phyloP scores from a whole-genome alignment of 2,329 filamentous ascomycete genomes.

The Thielaviopsis populi region DNA sequence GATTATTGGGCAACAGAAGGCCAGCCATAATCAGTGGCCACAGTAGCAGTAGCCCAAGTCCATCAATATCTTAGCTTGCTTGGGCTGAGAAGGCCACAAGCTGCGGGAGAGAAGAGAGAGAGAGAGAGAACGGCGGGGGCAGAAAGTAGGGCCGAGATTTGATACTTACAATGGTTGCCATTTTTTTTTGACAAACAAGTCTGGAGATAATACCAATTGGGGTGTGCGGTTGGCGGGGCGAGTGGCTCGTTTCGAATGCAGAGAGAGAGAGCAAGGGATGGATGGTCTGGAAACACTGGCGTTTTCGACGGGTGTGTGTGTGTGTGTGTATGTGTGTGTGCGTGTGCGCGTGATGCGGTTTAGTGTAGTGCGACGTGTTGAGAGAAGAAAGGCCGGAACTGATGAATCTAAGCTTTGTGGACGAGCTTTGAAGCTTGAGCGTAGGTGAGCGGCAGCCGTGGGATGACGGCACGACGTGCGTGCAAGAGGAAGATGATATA shows the following conservation, averaged over 20 bases:
- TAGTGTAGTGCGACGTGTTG: too few relatives aligned
- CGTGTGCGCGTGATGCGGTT: too few relatives aligned
- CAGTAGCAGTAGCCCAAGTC: not conserved
- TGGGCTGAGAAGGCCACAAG: not conserved
- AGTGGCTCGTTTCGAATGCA: not conserved
- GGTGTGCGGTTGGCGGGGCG: not conserved
- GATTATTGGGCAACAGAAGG: not conserved
- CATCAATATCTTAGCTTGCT: not conserved
- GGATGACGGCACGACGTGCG: not conserved
- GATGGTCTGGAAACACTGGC: not conserved
- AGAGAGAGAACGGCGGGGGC: not conserved
- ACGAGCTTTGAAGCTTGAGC: not conserved
- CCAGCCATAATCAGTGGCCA: not conserved
- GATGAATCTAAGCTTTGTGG: not conserved
- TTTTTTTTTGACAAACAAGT: not conserved
- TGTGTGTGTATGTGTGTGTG: too few relatives aligned
- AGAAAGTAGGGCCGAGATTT: not conserved
- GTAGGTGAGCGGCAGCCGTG: not conserved
- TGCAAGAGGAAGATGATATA: not conserved
- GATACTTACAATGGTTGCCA: not conserved
- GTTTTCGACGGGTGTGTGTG: not conserved
- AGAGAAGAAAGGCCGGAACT: too few relatives aligned
- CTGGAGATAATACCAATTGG: not conserved
- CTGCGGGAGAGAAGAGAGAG: not conserved
- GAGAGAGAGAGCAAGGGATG: not conserved